These are phyloP conservation scores for Erodium trifolium DNA, from an alignment of 441 rosid genomes.

Conservation along the genomic window DNA sequence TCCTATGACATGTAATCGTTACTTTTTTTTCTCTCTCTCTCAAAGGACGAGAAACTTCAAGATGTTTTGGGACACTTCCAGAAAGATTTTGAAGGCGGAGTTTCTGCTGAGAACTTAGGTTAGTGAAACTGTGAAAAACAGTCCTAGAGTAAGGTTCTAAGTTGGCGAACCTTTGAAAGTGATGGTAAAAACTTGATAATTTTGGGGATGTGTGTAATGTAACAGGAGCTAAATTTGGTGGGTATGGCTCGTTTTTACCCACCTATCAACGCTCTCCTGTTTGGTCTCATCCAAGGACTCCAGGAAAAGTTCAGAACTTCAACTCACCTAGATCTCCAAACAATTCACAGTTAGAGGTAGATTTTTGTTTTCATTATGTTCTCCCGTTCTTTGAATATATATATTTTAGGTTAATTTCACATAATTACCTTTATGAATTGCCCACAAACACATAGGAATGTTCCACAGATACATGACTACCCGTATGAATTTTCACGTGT, in stretches of 20 bases:
- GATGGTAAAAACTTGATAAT: not conserved
- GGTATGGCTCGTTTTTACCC: slow-evolving; percentile 93
- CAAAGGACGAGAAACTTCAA: slow-evolving; percentile 56
- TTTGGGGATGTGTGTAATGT: slow-evolving; percentile 15
- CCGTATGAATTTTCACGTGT: no score
- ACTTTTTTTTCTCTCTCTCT: slow-evolving; percentile 15
- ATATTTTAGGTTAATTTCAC: not conserved
- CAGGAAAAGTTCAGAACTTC: slow-evolving; percentile 44
- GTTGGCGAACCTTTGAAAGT: not conserved
- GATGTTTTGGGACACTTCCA: slow-evolving; percentile 60
- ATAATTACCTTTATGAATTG: no score
- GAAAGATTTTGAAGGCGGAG: slow-evolving; percentile 52
- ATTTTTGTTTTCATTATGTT: not conserved
- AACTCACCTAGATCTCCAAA: slow-evolving; percentile 53
- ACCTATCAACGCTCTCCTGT: slow-evolving; percentile 73
- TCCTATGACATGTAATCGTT: not conserved
- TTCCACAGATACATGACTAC: no score
- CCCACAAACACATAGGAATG: no score
- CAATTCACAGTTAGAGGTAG: slow-evolving; percentile 59
- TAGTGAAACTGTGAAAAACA: slow-evolving; percentile 24
- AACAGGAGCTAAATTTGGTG: slow-evolving; percentile 91
- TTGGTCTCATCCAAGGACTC: slow-evolving; percentile 51
- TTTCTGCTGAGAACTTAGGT: slow-evolving; percentile 56
- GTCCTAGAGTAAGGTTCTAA: not conserved
- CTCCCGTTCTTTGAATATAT: slow-evolving; percentile 1